Evolutionary conservation across 805 yeast genomes (phyloP), one percentile per base, ranked within the genome.

Genomic region (Cyberlindnera lachancei): DNA sequence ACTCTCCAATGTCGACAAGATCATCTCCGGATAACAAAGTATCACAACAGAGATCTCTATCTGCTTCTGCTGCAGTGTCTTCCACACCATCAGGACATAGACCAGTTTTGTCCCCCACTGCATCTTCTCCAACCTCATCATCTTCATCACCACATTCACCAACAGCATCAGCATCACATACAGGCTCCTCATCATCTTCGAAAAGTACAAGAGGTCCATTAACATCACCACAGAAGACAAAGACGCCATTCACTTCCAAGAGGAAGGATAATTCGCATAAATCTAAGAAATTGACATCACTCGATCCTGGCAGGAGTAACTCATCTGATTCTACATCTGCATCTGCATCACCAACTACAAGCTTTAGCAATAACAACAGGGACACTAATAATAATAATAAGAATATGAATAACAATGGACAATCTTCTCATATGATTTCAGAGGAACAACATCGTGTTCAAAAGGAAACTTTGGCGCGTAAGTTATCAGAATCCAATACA

Each of bases 401-500:
- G n/a, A n/a, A n/a, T n/a, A n/a, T n/a, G n/a, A n/a, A n/a, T n/a
- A n/a, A 14, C 22, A 27, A 5, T 18, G 14, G 10, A 9, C 15
- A 12, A 18, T 27, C 23, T 12, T 14, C 11, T 18, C 22, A 6
- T n/a, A 16, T 27, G 30, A 25, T 28, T 4, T 12, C 35, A 2
- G 42, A 38, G 11, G 47, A 45, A 21, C 44, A 44, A 28, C 39
- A 45, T 30, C 39, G 50, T 30, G 30, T 34, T 15, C 42, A 42
- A 25, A 41, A 37, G 29, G 52, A 50, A 29, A 30, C 41, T 1
- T 27, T 50, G 7, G 33, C 31, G 9, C 34, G 36, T 25, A 40
- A 57, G 40, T 39, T 59, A 14, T 56, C 61, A 7, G 53, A 58
- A 35, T 58, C 13, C 13, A 23, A 27, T 4, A 13, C 27, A 23